Evolutionary conservation across 2,329 filamentous ascomycete species (phyloP), one percentile per base, ranked within the genome.

Genomic region (Dactylellina drechsleri): DNA sequence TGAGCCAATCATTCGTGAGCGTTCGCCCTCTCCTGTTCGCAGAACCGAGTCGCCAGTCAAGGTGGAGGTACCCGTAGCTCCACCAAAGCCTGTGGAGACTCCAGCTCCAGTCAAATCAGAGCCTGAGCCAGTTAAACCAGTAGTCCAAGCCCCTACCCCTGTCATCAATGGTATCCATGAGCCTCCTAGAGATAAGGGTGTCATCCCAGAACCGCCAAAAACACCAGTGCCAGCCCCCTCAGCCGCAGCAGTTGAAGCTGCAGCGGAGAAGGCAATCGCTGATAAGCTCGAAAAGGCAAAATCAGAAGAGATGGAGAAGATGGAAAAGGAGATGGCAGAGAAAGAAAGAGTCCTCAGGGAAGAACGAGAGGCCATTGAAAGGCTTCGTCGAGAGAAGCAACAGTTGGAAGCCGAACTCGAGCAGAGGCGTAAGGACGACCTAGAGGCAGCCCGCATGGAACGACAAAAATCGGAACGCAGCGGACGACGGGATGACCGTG

Each of bases 401-500:
- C 56, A 59, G 16, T 45, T 75, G 43, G 64, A 75, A 31, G 71
- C 71, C 18, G 62, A 75, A 31, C 53, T 74, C 20, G 70, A 74
- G 45, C 45, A 52, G 23, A 60, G 56, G 12, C 64, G 62, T 5
- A 74, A 57, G 20, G 62, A 74, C 20, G 70, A 68, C 15, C 43
- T 62, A 8, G 71, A 75, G 58, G 71, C 71, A n/a, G 36, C 31
- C 16, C 71, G 71, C 31, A 75, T 75, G 71, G 64, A 75, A 45
- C 62, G 59, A 43, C 58, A 75, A 65, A 76, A 71, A 28, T 70
- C 66, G 5, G 72, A 76, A 41, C 72, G 72, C 16, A 57, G 54
- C 13, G 66, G 72, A 16, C 66, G 72, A n/a, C 59, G 59, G 7
- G 72, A 76, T 23, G 54, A 71, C 16, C 66, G 72, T 28, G 66